Evolutionary conservation across 176 grass and related monocot species (phyloP), one percentile per base, ranked within the genome.

Genomic region (Zizania latifolia): DNA sequence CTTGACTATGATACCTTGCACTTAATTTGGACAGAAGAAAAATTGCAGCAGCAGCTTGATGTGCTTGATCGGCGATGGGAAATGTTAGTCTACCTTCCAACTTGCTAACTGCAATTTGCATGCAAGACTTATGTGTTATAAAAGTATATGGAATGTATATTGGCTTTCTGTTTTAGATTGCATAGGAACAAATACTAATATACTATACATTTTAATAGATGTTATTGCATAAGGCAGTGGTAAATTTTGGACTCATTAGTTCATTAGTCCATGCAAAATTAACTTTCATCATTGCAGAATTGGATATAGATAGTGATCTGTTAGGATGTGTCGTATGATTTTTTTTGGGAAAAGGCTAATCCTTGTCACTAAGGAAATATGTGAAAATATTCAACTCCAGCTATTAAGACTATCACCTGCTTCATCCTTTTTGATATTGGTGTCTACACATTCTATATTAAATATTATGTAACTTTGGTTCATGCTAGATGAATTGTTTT

Each of bases 21-120:
- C 54, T 83, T 98, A 71, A 37, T 86, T 71, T 94, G 82, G 89
- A 87, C 86, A 76, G 72, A 88, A 86, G 95, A 98, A 59, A 94
- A 86, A 60, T 74, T 98, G 84, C 83, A 94, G 68, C 71, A 86
- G 22, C 91, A 98, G 66, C 72, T 94, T 72, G 82, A 84, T 80
- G 79, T 89, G 57, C 77, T 94, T 73, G 86, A 98, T 87, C 68
- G 8, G 62, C 83, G 45, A 77, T 98, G 95, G 91, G 78, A 90
- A 46, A 89, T 82, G 95, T 94, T 77, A 89, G 83, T 86, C 31
- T 72, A 48, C 58, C 66, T 58, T n/a, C 35, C 31, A 28, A 61
- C 62, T 85, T 80, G 34, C 32, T 58, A 62, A 11, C 53, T 65
- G 62, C 24, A 37, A 51, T 76, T 59, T 53, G 70, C 54, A 75